Evolutionary conservation across 768 basidiomycete species (phyloP).

Genomic region (Kwoniella bestiolae): DNA sequence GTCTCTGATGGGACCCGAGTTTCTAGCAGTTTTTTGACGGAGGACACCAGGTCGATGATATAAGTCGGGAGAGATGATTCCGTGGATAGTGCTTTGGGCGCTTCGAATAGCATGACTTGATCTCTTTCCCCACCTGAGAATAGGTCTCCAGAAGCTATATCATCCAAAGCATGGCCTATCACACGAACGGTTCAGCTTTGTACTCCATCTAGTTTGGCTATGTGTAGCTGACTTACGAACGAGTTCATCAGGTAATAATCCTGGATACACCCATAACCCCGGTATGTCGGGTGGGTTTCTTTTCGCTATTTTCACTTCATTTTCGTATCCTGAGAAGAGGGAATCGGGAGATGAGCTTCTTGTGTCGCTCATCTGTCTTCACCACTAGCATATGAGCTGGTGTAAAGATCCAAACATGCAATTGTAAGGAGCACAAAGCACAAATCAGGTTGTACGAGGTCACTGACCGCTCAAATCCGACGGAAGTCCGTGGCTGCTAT

Average conservation of each 20-base stretch:
- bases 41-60: constrained; percentile 59
- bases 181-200: neutral
- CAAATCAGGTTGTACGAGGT: neutral
- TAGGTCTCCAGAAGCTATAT: constrained; percentile 37
- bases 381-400: too few species aligned
- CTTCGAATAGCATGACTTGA: constrained; percentile 86
- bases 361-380: neutral
- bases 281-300: constrained; percentile 39
- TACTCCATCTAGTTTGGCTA: neutral
- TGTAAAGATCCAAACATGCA: neutral
- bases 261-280: constrained; percentile 47
- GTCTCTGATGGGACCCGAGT: constrained; percentile 63
- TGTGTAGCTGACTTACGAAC: constrained; percentile 33
- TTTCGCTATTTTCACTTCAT: constrained; percentile 10
- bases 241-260: constrained; percentile 24
- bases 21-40: constrained; percentile 62
- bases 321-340: constrained; percentile 27
- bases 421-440: neutral
- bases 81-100: constrained; percentile 46
- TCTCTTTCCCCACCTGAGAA: constrained; percentile 62
- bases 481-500: constrained; percentile 5
- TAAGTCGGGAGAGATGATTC: constrained; percentile 63
- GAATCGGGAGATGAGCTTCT: constrained; percentile 24
- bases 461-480: constrained; percentile 10
- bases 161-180: constrained; percentile 26